Percentiles rank a stretch among this genome's conserved stretches.
phyloP scores from a whole-genome alignment of 179 eudicot genomes.

The Spergularia azorica region DNA sequence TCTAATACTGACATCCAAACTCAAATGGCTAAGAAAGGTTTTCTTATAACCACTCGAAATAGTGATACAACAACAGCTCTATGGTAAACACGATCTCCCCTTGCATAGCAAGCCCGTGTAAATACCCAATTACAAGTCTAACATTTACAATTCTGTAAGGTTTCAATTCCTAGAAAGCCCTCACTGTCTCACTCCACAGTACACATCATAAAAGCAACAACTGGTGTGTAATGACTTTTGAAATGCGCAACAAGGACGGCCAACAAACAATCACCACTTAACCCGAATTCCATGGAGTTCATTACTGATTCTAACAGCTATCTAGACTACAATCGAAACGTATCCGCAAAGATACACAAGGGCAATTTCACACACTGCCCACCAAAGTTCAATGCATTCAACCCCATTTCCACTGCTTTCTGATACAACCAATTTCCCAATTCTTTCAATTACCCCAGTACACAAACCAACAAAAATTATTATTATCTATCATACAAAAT shows the following conservation, averaged over 20 bases:
- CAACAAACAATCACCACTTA: background rate
- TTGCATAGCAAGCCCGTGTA: background rate
- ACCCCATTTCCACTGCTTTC: conserved; percentile 3
- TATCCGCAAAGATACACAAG: background rate
- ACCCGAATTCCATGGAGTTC: background rate
- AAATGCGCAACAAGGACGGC: background rate
- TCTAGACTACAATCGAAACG: too few relatives aligned
- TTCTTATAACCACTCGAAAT: background rate
- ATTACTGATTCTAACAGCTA: background rate
- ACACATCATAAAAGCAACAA: background rate
- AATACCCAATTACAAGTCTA: background rate
- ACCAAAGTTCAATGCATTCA: background rate
- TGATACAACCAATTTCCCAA: background rate
- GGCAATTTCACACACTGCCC: background rate
- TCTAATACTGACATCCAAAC: background rate
- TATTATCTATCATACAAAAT: background rate
- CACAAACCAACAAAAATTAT: background rate
- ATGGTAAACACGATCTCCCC: background rate
- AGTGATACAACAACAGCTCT: background rate
- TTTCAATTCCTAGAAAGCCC: background rate
- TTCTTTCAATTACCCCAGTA: background rate
- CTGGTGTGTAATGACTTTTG: background rate
- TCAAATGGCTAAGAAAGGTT: background rate
- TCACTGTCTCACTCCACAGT: background rate
- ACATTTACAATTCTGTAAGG: background rate